Evolutionary conservation across 2,329 filamentous ascomycete species (phyloP), one percentile per base, ranked within the genome.

Genomic region (Xylariaceae sp.): DNA sequence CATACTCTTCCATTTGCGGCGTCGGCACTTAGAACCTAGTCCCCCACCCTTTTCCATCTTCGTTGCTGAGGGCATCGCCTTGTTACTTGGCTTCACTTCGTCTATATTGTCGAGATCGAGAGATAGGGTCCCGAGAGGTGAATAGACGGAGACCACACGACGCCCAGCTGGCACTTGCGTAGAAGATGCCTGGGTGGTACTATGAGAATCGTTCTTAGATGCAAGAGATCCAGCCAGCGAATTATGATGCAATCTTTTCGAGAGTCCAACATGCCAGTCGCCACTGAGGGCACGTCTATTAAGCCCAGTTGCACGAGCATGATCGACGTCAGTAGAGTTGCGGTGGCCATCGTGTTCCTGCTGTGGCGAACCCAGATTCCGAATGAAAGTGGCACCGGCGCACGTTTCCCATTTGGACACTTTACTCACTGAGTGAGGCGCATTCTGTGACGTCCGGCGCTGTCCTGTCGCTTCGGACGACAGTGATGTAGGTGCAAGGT

Each of bases 371-470:
- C 56, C 69, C n/a, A 71, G 72, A 23, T 72, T 72, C 57, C 78
- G 75, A 70, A 80, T 75, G 55, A 77, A 80, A 3, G 77, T 76
- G 1, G 76, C 75, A 0, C 80, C 79, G 0, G 76, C 77, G 48
- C 78, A 81, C 2, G 77, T 75, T 1, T 78, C 73, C 23, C 78
- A 73, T 37, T 73, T 74, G 23, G 77, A 76, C 8, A 72, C 15
- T 0, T 62, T 49, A 39, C 23, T 65, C 45, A 53, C 53, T 54
- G 47, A 51, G 35, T 48, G 63, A 5, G 68, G 65, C 41, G 61
- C 66, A 39, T 48, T 63, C 62, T 55, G 55, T 18, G 57, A 55
- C 23, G 60, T 55, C 10, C 51, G 55, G n/a, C 52, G 61, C 35
- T 63, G 64, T 49, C 55, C 49, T 23, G 41, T 49, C 17, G 48